Percentiles rank a stretch among this genome's conserved stretches.
These are phyloP conservation scores for Cutaneotrichosporon cutaneum DNA, from an alignment of 1,284 basidiomycete genomes.

Conservation along the genomic window DNA sequence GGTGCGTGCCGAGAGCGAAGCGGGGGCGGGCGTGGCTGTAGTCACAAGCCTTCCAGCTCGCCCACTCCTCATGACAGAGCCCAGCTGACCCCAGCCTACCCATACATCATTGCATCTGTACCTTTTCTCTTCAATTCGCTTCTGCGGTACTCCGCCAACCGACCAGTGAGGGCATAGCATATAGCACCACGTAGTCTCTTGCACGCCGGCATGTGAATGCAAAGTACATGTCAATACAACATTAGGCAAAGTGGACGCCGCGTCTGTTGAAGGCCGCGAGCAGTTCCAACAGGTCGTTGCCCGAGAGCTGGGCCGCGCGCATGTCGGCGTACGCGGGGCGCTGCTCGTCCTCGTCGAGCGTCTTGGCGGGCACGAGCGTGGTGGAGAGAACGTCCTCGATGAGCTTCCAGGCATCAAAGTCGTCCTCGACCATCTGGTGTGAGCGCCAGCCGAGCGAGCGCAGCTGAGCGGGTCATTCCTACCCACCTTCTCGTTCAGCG, in stretches of 20 bases:
- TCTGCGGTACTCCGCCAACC: neutral
- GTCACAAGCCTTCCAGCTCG: no score
- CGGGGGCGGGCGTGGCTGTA: no score
- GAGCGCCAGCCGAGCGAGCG: neutral
- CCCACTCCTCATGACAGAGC: no score
- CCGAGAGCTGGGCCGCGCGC: constrained; percentile 78
- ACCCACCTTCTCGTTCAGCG: constrained; percentile 71
- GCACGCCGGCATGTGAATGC: constrained; percentile 14
- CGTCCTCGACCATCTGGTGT: constrained; percentile 68
- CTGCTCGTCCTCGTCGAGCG: constrained; percentile 25
- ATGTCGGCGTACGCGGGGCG: constrained; percentile 61
- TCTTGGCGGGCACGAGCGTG: constrained; percentile 26
- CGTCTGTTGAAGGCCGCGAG: constrained; percentile 76
- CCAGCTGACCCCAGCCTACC: neutral
- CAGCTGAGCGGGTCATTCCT: no score
- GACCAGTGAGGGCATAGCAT: neutral
- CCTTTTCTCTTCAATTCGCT: neutral
- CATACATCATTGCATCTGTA: constrained; percentile 5
- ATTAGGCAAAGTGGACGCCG: constrained; percentile 74
- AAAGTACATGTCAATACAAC: constrained; percentile 28
- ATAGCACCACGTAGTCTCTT: constrained; percentile 18
- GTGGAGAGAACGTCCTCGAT: constrained; percentile 74
- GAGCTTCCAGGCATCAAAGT: constrained; percentile 66
- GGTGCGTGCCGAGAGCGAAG: neutral
- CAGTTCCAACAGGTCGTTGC: constrained; percentile 75